Conservation (phyloP, 1,139 yeast genomes). For the Geotrichum carabidarum region DNA sequence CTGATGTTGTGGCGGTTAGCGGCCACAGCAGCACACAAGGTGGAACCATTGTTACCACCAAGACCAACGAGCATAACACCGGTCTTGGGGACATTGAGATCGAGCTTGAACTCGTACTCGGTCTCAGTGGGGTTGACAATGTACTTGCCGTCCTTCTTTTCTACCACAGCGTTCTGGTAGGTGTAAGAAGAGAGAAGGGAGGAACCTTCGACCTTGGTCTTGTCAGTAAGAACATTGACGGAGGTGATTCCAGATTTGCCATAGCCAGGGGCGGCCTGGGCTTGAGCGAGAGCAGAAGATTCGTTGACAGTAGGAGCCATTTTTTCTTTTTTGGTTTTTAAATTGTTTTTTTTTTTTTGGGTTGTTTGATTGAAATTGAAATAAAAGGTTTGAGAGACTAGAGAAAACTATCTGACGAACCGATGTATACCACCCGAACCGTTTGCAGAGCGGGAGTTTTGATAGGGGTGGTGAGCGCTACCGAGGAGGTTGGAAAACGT, state of each 20-base stretch:
- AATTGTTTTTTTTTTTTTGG: constrained; percentile 5
- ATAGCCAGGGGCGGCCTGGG: constrained; percentile 32
- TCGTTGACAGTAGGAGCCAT: constrained; percentile 38
- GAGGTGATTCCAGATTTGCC: constrained; percentile 41
- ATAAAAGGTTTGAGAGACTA: constrained; percentile 12
- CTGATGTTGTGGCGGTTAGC: constrained; percentile 77
- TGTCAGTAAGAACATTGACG: constrained; percentile 58
- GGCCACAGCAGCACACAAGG: constrained; percentile 75
- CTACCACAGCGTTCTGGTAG: constrained; percentile 61
- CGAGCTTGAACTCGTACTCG: constrained; percentile 82
- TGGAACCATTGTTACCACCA: constrained; percentile 96
- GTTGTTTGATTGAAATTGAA: constrained; percentile 11
- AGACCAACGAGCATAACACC: constrained; percentile 90
- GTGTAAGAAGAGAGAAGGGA: constrained; percentile 65
- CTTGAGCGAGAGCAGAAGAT: constrained; percentile 31
- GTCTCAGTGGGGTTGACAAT: constrained; percentile 66
- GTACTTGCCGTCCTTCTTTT: constrained; percentile 51
- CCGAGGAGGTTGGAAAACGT: constrained; percentile 35
- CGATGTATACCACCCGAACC: constrained; percentile 36
- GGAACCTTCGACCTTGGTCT: constrained; percentile 53
- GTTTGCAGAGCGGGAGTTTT: constrained; percentile 35
- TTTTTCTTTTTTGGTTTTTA: constrained; percentile 16
- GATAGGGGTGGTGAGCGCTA: constrained; percentile 37
- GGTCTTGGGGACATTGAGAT: constrained; percentile 74
- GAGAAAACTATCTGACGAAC: constrained; percentile 9